Evolutionary conservation across 2,329 filamentous ascomycete species (phyloP).

Genomic region (Cordyceps cicadae): DNA sequence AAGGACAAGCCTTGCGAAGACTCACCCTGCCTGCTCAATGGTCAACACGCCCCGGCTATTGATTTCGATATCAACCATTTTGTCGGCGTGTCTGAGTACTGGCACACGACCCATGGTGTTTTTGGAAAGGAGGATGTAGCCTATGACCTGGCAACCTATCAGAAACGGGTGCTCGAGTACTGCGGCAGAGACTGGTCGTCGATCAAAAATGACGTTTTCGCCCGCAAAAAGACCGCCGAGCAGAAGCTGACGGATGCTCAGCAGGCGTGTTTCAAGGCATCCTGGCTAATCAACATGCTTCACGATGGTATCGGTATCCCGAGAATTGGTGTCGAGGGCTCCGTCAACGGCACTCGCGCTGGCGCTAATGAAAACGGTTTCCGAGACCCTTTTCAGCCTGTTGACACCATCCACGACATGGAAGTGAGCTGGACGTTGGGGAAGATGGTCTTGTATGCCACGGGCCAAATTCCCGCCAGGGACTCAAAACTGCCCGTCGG

Average conservation of each 20-base stretch:
- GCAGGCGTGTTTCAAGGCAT: constrained; percentile 94
- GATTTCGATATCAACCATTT: constrained; percentile 98
- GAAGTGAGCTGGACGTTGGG: constrained; percentile 97
- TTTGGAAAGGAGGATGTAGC: constrained; percentile 73
- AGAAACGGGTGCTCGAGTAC: constrained; percentile 74
- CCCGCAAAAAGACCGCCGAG: constrained; percentile 64
- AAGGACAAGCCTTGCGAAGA: constrained; percentile 82
- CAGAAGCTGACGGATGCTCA: constrained; percentile 71
- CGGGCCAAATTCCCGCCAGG: constrained; percentile 70
- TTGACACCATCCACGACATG: constrained; percentile 82
- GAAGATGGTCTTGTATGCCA: constrained; percentile 91
- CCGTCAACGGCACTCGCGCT: constrained; percentile 62
- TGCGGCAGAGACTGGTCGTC: constrained; percentile 75
- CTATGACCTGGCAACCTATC: constrained; percentile 87
- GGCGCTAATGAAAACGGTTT: constrained; percentile 62
- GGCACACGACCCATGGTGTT: constrained; percentile 95
- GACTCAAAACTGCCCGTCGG: constrained; percentile 64
- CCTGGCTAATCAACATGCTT: constrained; percentile 93
- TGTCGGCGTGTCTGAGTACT: constrained; percentile 94
- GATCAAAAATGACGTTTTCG: constrained; percentile 58
- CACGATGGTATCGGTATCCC: constrained; percentile 95
- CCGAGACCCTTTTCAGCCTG: constrained; percentile 78
- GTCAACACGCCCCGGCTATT: constrained; percentile 86
- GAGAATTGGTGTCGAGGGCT: constrained; percentile 66
- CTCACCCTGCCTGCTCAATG: constrained; percentile 79